Base-by-base conservation (phyloP, 495 filamentous ascomycete genomes). In the Bombardia bombarda region DNA sequence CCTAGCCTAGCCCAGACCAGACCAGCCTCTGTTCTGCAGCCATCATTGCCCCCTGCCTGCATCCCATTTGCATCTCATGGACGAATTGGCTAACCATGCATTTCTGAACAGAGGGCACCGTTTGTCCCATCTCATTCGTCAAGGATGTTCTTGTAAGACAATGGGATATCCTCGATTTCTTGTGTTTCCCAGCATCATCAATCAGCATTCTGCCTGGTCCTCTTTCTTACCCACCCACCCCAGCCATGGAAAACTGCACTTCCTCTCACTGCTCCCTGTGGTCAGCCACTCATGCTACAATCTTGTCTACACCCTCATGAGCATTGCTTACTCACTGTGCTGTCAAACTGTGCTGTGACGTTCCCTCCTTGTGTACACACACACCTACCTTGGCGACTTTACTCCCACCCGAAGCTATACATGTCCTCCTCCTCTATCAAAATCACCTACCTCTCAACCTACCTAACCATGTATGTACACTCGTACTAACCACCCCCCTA, bases 51-150 rank as follows among this genome's bases (percentile, higher is more conserved):
- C 4, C 8, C 34, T 33, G 22, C 38, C 33, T 49, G 40, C 17
- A 22, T 38, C 51, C 57, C 54, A 60, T 60, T n/a, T n/a, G n/a
- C n/a, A n/a, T 57, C 53, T 51, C 56, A 52, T 49, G 50, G 49
- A 39, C 39, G 42, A 52, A 47, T 50, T 62, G 49, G 61, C 67
- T 70, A 68, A 72, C 17, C 17, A 13, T 62, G 56, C 47, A 46
- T 28, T 43, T 21, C 30, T 45, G 51, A 25, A 31, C 43, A 84
- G 80, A 84, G 67, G 80, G 80, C 47, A 84, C 80, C 19, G 74
- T 84, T 40, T 83, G 78, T 53, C 77, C 77, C 53, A 83, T 84
- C 51, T 78, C 75, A 53, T 84, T 84, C 59, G 80, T 84, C 62
- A 83, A 83, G 61, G 77, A 83, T 51, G 73, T 76, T 45, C 63